These are phyloP conservation scores for Trichoderma orchidacearum DNA, from an alignment of 495 filamentous ascomycete genomes.

Conservation along the genomic window DNA sequence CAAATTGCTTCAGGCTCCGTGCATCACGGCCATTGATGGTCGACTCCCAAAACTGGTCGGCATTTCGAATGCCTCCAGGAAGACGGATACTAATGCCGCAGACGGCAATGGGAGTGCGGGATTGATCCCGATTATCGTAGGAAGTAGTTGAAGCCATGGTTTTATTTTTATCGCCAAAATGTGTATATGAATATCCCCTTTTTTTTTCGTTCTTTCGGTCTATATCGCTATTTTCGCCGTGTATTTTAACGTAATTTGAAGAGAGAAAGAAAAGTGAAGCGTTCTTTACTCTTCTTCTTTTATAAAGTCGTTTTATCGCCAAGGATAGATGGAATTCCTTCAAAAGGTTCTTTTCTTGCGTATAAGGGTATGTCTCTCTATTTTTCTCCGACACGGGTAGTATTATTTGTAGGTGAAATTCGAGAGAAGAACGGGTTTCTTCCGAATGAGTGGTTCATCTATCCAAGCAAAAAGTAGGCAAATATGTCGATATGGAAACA, in stretches of 20 bases:
- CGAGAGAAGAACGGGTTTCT: background rate
- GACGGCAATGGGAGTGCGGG: background rate
- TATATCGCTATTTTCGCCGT: background rate
- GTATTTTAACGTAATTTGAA: background rate
- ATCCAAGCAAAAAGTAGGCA: background rate
- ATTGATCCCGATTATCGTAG: background rate
- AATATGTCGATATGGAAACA: background rate
- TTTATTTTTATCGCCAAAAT: too few species aligned
- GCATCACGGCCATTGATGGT: background rate
- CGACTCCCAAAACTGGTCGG: background rate
- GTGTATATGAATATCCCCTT: background rate
- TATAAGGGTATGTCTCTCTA: background rate
- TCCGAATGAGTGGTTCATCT: background rate
- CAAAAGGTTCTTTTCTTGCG: too few species aligned
- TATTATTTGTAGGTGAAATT: background rate
- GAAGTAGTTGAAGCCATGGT: background rate
- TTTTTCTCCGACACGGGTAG: background rate
- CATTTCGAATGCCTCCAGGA: conserved; percentile 3
- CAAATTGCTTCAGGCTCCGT: conserved; percentile 3
- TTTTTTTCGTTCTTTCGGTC: background rate
- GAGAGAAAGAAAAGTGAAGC: too few species aligned
- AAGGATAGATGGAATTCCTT: too few species aligned
- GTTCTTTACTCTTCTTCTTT: background rate
- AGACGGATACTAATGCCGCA: conserved; percentile 6
- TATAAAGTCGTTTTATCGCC: too few species aligned